A percentile compares a stretch with the other conserved stretches of the same genome.
Evolutionary conservation across 179 eudicot genomes (phyloP).

Genomic region (Gypsophila paniculata): DNA sequence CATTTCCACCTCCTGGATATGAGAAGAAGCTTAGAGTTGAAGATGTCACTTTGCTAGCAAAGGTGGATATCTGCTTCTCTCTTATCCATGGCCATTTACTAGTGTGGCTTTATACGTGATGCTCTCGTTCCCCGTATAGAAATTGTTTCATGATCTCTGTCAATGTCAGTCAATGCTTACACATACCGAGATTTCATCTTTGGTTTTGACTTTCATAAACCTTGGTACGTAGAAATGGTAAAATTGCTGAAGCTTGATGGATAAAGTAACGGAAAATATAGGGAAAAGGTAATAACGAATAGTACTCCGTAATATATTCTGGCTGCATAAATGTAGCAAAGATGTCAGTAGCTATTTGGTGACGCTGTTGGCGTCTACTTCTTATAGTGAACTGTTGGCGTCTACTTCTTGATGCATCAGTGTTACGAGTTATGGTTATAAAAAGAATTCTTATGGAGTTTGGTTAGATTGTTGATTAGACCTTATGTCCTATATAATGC

Average conservation of each 20-base stretch:
- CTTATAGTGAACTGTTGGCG: background rate
- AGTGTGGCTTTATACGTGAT: background rate
- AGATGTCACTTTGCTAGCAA: conserved; percentile 35
- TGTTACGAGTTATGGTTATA: background rate
- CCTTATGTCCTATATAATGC: background rate
- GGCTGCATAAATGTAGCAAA: background rate
- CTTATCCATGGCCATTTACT: conserved; percentile 7
- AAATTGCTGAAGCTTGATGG: background rate
- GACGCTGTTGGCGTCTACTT: background rate
- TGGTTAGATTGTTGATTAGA: background rate
- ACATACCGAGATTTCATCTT: background rate
- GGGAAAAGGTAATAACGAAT: background rate
- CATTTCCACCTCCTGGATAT: conserved; percentile 61
- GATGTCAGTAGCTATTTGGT: background rate
- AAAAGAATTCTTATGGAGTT: background rate
- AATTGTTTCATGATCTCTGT: background rate
- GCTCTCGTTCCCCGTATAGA: background rate
- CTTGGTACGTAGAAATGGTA: background rate
- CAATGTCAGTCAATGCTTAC: background rate
- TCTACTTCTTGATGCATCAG: background rate
- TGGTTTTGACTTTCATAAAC: background rate
- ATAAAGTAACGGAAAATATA: background rate
- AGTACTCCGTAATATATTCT: too few species aligned
- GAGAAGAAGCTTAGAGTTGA: conserved; percentile 37
- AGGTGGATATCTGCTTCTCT: conserved; percentile 32